Conservation (phyloP, 192 early-diverging fungal genomes). For the Mortierella hygrophila region DNA sequence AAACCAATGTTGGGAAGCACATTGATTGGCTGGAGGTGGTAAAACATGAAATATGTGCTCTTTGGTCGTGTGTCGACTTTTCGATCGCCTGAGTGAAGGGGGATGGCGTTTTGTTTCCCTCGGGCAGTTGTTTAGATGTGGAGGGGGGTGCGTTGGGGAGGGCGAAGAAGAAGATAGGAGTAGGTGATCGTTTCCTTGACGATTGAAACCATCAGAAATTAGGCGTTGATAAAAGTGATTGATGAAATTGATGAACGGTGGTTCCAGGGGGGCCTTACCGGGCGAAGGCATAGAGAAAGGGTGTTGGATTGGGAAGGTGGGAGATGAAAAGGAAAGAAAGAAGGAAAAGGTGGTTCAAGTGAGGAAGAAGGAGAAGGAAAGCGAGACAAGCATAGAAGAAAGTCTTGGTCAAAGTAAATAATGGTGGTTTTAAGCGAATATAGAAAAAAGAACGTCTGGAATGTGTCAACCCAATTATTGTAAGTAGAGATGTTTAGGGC, state of each 20-base stretch:
- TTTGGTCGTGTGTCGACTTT: background rate
- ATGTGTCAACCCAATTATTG: background rate
- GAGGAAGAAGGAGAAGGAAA: background rate
- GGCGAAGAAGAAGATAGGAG: background rate
- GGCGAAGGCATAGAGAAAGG: background rate
- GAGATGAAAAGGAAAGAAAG: background rate
- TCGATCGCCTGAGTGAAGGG: background rate
- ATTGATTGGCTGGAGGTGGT: background rate
- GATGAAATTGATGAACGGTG: background rate
- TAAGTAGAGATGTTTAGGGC: background rate
- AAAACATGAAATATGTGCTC: background rate
- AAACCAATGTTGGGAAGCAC: conserved; percentile 5
- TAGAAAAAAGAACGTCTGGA: conserved; percentile 5
- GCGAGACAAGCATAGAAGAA: background rate
- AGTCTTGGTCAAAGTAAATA: background rate
- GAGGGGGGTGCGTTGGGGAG: too few relatives aligned
- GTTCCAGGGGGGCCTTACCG: background rate
- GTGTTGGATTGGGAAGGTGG: background rate
- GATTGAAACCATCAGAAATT: too few relatives aligned
- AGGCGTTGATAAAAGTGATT: too few relatives aligned
- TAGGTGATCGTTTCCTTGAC: background rate
- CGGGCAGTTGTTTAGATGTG: background rate
- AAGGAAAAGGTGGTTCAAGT: background rate
- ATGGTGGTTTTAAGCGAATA: background rate
- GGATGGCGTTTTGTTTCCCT: background rate